Percentiles rank a stretch among this genome's conserved stretches.
These are phyloP conservation scores for Bombardia bombarda DNA, from an alignment of 495 filamentous ascomycete species.

Conservation along the genomic window DNA sequence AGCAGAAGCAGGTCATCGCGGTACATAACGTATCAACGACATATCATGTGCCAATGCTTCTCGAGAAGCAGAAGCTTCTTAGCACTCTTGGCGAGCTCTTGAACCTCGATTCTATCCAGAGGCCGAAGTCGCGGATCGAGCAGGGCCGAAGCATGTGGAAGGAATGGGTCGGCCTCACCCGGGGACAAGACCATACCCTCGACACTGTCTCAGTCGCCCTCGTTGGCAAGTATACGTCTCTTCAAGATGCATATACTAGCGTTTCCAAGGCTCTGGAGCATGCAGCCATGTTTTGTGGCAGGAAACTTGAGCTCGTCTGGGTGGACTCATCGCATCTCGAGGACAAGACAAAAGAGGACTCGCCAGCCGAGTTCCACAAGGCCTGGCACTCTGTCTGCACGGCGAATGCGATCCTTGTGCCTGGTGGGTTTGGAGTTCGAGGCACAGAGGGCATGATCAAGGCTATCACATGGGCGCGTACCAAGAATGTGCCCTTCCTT, in stretches of 20 bases:
- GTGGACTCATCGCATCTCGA: conserved; percentile 83
- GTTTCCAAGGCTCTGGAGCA: conserved; percentile 85
- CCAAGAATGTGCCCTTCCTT: conserved; percentile 72
- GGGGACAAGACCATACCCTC: conserved; percentile 43
- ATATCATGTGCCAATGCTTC: conserved; percentile 87
- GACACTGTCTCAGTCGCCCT: conserved; percentile 75
- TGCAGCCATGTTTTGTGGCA: conserved; percentile 74
- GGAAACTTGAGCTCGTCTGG: conserved; percentile 73
- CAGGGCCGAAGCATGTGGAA: conserved; percentile 75
- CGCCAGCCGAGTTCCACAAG: conserved; percentile 73
- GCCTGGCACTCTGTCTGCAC: conserved; percentile 67
- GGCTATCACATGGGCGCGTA: conserved; percentile 74
- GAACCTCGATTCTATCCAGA: conserved; percentile 43
- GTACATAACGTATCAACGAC: conserved; percentile 81
- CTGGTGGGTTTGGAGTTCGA: conserved; percentile 78
- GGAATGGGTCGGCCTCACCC: conserved; percentile 46
- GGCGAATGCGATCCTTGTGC: conserved; percentile 38
- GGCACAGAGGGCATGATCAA: conserved; percentile 85
- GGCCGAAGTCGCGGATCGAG: conserved; percentile 38
- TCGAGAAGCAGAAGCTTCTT: conserved; percentile 71
- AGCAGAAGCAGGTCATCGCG: conserved; percentile 69
- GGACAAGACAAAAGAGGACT: conserved; percentile 39
- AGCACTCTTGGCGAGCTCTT: conserved; percentile 51
- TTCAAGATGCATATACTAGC: conserved; percentile 72
- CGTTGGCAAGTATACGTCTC: conserved; percentile 82